A percentile compares a stretch with the other conserved stretches of the same genome.
These are phyloP conservation scores for Colletotrichum echinochloae DNA, from an alignment of 2,329 filamentous ascomycete genomes.

Conservation along the genomic window DNA sequence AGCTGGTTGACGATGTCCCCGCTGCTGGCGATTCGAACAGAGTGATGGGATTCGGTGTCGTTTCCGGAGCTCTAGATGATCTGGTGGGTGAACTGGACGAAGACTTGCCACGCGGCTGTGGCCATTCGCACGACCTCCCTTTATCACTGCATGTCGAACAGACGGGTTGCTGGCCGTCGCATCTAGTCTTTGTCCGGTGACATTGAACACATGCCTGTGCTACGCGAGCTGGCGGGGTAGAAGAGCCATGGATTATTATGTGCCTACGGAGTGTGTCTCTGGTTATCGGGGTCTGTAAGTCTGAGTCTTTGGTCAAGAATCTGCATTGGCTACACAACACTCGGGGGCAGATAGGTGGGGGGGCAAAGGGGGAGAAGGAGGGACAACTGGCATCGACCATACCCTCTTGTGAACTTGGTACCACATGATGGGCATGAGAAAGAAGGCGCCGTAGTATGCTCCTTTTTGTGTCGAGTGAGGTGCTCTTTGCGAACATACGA, in stretches of 20 bases:
- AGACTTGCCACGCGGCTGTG: conserved; percentile 2
- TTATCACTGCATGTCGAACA: conserved; percentile 32
- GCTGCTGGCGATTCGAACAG: not conserved
- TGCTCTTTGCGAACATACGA: conserved; percentile 36
- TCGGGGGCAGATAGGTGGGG: not conserved
- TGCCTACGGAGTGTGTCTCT: conserved; percentile 38
- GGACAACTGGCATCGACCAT: not conserved
- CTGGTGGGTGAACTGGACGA: not conserved
- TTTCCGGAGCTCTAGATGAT: conserved; percentile 2
- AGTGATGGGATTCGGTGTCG: conserved; percentile 7
- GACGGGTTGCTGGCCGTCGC: conserved; percentile 30
- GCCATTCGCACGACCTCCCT: conserved; percentile 28
- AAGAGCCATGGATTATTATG: conserved; percentile 32
- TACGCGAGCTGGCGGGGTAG: conserved; percentile 32
- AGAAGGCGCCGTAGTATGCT: conserved; percentile 17
- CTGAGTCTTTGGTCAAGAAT: not conserved
- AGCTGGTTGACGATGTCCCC: conserved; percentile 1
- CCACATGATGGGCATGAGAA: conserved; percentile 30
- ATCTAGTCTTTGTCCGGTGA: conserved; percentile 34
- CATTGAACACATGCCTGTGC: conserved; percentile 34
- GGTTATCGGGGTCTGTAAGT: not conserved
- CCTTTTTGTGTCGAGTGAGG: conserved; percentile 36
- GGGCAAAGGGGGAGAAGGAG: not conserved
- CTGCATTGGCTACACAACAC: not conserved
- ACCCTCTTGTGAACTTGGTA: conserved; percentile 35